phyloP scores from a whole-genome alignment of 2,329 filamentous ascomycete species.

The Coniochaeta sp. region DNA sequence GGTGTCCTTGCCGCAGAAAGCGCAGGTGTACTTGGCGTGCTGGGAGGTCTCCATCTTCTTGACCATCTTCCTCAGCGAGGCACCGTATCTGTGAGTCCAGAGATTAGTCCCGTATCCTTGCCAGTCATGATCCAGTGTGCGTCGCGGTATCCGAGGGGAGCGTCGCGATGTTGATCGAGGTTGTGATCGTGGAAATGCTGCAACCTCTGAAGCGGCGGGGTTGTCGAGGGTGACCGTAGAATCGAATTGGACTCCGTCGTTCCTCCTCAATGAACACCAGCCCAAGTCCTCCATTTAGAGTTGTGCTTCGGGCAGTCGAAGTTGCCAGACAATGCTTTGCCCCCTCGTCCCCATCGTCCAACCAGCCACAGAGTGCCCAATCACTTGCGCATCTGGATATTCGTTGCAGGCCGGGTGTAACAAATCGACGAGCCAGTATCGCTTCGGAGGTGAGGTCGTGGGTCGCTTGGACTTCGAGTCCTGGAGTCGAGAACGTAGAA shows the following conservation, averaged over 20 bases:
- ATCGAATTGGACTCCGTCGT: too few relatives aligned
- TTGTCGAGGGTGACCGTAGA: too few relatives aligned
- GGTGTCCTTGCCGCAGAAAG: constrained; percentile 96
- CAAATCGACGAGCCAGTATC: too few relatives aligned
- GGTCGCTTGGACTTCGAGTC: neutral
- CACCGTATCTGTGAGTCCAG: constrained; percentile 69
- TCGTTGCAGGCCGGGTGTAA: too few relatives aligned
- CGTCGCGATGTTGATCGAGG: neutral
- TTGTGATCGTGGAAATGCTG: neutral
- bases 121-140: neutral
- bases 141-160: neutral
- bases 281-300: neutral
- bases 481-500: constrained; percentile 1
- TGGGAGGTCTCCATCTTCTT: constrained; percentile 99
- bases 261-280: neutral
- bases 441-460: too few relatives aligned
- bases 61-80: constrained; percentile 96
- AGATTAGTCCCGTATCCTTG: neutral
- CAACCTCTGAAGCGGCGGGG: neutral
- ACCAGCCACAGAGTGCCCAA: too few relatives aligned
- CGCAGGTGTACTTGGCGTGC: constrained; percentile 95
- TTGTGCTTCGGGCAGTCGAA: neutral
- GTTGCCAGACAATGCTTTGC: too few relatives aligned
- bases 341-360: too few relatives aligned
- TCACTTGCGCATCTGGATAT: too few relatives aligned